phyloP scores from a whole-genome alignment of 1,139 yeast genomes.

The Kurtzmaniella natalensis region DNA sequence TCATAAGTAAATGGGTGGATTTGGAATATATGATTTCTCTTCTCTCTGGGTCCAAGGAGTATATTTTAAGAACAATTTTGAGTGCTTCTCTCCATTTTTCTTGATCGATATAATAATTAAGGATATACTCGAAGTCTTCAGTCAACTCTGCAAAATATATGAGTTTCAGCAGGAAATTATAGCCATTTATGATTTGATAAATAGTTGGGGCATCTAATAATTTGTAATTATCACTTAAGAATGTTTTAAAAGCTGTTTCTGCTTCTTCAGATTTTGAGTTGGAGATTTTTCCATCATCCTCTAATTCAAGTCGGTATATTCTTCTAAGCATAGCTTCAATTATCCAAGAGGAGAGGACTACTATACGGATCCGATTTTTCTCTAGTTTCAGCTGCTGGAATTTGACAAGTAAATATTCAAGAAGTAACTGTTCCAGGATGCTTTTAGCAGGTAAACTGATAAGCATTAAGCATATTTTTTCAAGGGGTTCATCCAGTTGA shows the following conservation, averaged over 20 bases:
- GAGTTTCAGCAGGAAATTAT: conserved; percentile 61
- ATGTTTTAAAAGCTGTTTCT: conserved; percentile 41
- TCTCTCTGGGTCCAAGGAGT: conserved; percentile 27
- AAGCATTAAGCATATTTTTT: conserved; percentile 61
- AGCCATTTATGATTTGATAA: conserved; percentile 66
- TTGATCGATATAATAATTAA: conserved; percentile 62
- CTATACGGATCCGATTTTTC: conserved; percentile 47
- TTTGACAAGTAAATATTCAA: conserved; percentile 55
- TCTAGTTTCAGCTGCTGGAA: conserved; percentile 36
- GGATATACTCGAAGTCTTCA: conserved; percentile 64
- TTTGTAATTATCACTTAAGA: conserved; percentile 46
- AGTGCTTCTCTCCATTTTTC: conserved; percentile 76
- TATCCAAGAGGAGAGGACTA: conserved; percentile 78
- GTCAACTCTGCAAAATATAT: conserved; percentile 65
- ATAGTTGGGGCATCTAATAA: conserved; percentile 60
- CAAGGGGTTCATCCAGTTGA: conserved; percentile 63
- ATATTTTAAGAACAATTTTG: conserved; percentile 47
- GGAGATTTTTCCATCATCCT: conserved; percentile 7
- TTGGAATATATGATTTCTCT: conserved; percentile 54
- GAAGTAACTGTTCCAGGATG: conserved; percentile 33
- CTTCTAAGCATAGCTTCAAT: conserved; percentile 50
- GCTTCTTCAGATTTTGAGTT: conserved; percentile 10
- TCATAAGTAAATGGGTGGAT: conserved; percentile 63
- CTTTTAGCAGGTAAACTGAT: conserved; percentile 40
- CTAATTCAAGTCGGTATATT: conserved; percentile 20